phyloP scores from a whole-genome alignment of 148 eudicot species.

The Nyssa sinensis region DNA sequence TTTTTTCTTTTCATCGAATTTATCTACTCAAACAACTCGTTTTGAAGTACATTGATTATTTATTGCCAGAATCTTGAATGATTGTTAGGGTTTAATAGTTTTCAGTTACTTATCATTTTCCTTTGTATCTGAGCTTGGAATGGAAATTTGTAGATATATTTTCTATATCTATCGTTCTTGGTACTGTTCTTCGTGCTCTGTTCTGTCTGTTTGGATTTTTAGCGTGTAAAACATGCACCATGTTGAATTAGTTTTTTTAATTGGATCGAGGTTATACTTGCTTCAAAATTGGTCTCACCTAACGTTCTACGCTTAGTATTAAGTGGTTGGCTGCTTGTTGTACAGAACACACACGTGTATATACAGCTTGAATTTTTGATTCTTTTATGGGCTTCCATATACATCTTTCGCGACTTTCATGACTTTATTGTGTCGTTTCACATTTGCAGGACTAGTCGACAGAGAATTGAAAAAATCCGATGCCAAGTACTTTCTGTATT shows the following conservation, averaged over 20 bases:
- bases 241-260: too few species aligned
- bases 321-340: slow-evolving; percentile 11
- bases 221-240: too few species aligned
- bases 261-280: too few species aligned
- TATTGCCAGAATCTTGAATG: neutral
- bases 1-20: neutral
- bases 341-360: too few species aligned
- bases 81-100: neutral
- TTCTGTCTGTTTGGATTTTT: too few species aligned
- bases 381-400: neutral
- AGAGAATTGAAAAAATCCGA: neutral
- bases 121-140: neutral
- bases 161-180: neutral
- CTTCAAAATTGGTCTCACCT: neutral
- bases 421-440: neutral
- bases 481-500: neutral
- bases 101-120: neutral
- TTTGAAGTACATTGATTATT: neutral
- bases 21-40: neutral
- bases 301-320: slow-evolving; percentile 13
- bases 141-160: neutral
- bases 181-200: neutral
- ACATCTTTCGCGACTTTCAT: neutral
- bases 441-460: neutral
- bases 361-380: too few species aligned